A percentile compares a stretch with the other conserved stretches of the same genome.
Evolutionary conservation across 169 alveolate genomes (phyloP).

Genomic region (Plasmodium knowlesi): DNA sequence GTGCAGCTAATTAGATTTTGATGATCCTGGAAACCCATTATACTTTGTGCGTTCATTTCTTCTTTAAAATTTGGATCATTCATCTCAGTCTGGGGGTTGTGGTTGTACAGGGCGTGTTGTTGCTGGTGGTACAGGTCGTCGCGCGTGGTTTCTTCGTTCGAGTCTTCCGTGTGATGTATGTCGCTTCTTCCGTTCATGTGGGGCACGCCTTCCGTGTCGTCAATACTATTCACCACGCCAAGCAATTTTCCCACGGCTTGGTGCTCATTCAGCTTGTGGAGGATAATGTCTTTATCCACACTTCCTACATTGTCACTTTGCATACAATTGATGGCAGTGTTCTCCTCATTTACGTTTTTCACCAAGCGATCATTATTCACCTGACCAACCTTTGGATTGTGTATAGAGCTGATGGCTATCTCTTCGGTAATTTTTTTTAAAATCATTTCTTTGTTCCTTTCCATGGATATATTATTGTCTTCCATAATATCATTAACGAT

Average conservation of each 20-base stretch:
- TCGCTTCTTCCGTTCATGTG: not conserved
- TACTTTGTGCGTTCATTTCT: not conserved
- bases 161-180: not conserved
- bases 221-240: not conserved
- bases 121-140: not conserved
- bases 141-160: not conserved
- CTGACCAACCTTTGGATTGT: not conserved
- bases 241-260: not conserved
- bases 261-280: not conserved
- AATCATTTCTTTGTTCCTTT: not conserved
- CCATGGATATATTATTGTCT: not conserved
- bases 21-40: not conserved
- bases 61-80: not conserved
- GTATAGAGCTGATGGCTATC: not conserved
- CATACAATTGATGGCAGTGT: not conserved
- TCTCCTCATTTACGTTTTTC: not conserved
- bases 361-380: not conserved
- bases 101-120: not conserved
- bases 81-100: not conserved
- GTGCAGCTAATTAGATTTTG: not conserved
- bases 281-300: not conserved
- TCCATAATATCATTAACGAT: constrained; percentile 1
- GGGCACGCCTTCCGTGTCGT: not conserved
- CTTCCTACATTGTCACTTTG: not conserved
- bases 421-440: constrained; percentile 4